phyloP scores from a whole-genome alignment of 2,329 filamentous ascomycete species.

The Ophiocordyceps camponoti-saundersi region DNA sequence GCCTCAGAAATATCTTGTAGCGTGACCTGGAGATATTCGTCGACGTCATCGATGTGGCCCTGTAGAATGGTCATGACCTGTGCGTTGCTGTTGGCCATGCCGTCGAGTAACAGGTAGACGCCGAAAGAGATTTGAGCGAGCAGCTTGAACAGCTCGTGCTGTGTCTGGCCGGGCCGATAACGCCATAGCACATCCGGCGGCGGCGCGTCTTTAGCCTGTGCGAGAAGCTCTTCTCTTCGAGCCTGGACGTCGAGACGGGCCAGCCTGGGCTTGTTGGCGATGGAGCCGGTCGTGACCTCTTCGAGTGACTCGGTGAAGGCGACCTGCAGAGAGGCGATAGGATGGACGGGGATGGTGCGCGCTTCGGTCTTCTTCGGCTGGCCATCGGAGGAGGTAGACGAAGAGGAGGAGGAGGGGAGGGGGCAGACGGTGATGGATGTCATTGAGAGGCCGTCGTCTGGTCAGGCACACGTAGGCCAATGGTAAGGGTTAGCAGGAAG shows the following conservation, averaged over 20 bases:
- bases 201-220: slow-evolving; percentile 49
- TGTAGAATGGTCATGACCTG: slow-evolving; percentile 84
- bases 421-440: too few species aligned
- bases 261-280: slow-evolving; percentile 30
- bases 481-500: too few species aligned
- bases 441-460: too few species aligned
- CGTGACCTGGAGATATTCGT: slow-evolving; percentile 74
- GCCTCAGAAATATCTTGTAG: slow-evolving; percentile 73
- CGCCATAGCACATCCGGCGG: slow-evolving; percentile 63
- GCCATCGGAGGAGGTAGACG: background rate
- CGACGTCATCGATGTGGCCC: slow-evolving; percentile 83
- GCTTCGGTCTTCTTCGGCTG: background rate
- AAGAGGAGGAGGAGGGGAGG: slow-evolving; percentile 4
- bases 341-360: slow-evolving; percentile 31
- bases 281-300: slow-evolving; percentile 42
- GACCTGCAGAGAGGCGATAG: slow-evolving; percentile 59
- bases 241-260: slow-evolving; percentile 38
- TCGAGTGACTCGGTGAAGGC: slow-evolving; percentile 71
- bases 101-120: slow-evolving; percentile 70
- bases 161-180: slow-evolving; percentile 54
- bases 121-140: slow-evolving; percentile 89
- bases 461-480: too few species aligned
- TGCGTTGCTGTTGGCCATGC: slow-evolving; percentile 72
- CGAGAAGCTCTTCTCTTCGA: slow-evolving; percentile 50
- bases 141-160: slow-evolving; percentile 81